Conservation (phyloP, 352 stramenopile species). For the Lagenidium sp. region DNA sequence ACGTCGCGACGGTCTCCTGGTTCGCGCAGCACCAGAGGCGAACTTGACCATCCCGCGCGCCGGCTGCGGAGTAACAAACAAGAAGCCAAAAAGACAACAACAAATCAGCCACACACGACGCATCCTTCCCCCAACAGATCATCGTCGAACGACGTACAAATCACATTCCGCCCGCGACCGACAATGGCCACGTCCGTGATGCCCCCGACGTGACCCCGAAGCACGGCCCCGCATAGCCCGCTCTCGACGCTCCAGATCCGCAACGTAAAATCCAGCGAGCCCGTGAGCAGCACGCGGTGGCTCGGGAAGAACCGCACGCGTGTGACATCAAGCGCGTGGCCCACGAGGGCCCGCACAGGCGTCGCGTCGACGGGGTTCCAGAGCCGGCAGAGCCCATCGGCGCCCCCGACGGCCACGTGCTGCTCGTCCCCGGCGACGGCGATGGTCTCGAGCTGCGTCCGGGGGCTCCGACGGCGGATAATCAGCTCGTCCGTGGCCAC, state of each 20-base stretch:
- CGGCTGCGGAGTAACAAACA: constrained; percentile 32
- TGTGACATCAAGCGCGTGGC: constrained; percentile 58
- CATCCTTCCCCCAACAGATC: not conserved
- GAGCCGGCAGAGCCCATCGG: constrained; percentile 41
- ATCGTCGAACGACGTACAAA: constrained; percentile 42
- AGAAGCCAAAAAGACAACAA: no score
- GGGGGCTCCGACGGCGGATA: not conserved
- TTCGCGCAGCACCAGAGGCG: constrained; percentile 57
- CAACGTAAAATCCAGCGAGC: constrained; percentile 63
- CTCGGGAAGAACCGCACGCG: constrained; percentile 57
- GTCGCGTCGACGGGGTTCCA: constrained; percentile 26
- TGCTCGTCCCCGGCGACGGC: constrained; percentile 43
- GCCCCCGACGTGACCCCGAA: constrained; percentile 48
- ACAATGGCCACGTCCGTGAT: constrained; percentile 54
- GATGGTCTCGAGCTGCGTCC: constrained; percentile 33
- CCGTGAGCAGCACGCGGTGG: constrained; percentile 55
- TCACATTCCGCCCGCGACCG: constrained; percentile 51
- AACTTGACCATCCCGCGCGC: constrained; percentile 45
- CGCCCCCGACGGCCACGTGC: constrained; percentile 37
- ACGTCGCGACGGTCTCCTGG: constrained; percentile 44
- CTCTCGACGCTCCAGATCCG: constrained; percentile 48
- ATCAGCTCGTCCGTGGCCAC: no score
- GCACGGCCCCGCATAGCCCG: constrained; percentile 39
- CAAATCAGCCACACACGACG: not conserved
- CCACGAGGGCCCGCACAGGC: constrained; percentile 22